phyloP scores from a whole-genome alignment of 2,329 filamentous ascomycete species.

The Trichoderma gracile region DNA sequence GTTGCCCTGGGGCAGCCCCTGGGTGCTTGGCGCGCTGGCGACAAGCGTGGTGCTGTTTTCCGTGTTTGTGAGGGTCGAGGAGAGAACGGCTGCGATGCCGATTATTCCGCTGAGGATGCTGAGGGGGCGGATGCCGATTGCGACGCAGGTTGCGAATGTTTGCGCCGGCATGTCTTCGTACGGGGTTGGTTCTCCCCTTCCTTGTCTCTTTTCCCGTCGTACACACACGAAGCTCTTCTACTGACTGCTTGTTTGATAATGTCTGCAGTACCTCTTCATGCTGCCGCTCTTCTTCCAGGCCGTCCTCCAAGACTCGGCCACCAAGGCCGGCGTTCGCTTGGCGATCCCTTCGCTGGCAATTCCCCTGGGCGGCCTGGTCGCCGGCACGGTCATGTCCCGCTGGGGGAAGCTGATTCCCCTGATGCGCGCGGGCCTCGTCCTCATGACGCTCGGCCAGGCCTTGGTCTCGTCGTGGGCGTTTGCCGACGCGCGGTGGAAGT shows the following conservation, averaged over 20 bases:
- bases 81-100: conserved; percentile 51
- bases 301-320: conserved; percentile 63
- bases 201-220: too few relatives aligned
- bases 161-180: conserved; percentile 63
- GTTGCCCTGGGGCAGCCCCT: conserved; percentile 52
- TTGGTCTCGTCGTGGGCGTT: conserved; percentile 53
- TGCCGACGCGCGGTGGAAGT: conserved; percentile 54
- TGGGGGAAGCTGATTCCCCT: conserved; percentile 54
- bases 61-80: conserved; percentile 51
- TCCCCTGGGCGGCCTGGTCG: conserved; percentile 56
- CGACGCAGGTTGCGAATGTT: conserved; percentile 60
- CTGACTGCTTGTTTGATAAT: conserved; percentile 26
- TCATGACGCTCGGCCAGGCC: conserved; percentile 56
- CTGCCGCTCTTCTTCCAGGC: conserved; percentile 71
- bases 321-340: conserved; percentile 63
- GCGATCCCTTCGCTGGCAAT: conserved; percentile 63
- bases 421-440: conserved; percentile 51
- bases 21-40: conserved; percentile 49
- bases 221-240: too few relatives aligned
- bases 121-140: conserved; percentile 53
- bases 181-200: conserved; percentile 48
- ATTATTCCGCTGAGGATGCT: conserved; percentile 60
- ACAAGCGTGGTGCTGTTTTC: conserved; percentile 46
- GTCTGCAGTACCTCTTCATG: conserved; percentile 62
- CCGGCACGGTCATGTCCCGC: conserved; percentile 60